Conservation (phyloP, 1,284 basidiomycete genomes). For the Cystobasidium slooffiae region DNA sequence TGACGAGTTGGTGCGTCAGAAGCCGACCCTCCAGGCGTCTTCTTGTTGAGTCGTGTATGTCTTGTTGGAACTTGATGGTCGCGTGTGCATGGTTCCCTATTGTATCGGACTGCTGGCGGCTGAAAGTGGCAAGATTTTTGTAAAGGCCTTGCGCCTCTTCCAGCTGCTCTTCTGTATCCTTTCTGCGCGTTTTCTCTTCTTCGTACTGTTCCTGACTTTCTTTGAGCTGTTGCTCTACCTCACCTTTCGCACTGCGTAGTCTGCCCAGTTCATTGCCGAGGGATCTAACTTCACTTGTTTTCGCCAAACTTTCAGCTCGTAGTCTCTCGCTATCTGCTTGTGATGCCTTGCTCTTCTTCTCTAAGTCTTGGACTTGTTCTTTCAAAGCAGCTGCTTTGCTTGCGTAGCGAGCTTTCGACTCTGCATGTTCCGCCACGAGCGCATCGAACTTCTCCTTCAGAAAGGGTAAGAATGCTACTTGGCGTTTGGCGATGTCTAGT, state of each 20-base stretch:
- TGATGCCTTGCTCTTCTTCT: neutral
- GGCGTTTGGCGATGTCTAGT: constrained; percentile 14
- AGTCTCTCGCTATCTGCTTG: constrained; percentile 15
- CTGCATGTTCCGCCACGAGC: constrained; percentile 32
- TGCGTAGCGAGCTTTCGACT: constrained; percentile 18
- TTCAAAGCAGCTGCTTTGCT: neutral
- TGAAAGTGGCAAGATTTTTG: constrained; percentile 4
- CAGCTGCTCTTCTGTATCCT: neutral
- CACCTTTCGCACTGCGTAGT: constrained; percentile 17
- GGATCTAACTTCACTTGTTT: constrained; percentile 27
- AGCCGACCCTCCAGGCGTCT: neutral
- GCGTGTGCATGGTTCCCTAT: neutral
- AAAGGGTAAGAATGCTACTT: constrained; percentile 31
- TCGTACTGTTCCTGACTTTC: constrained; percentile 4
- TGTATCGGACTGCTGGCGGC: neutral
- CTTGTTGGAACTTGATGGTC: neutral
- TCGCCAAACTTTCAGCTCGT: constrained; percentile 25
- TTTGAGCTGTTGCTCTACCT: constrained; percentile 31
- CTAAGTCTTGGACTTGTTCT: constrained; percentile 1
- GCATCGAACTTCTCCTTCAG: constrained; percentile 32
- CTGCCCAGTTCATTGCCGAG: constrained; percentile 26
- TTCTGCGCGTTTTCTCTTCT: neutral
- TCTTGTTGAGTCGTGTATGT: neutral
- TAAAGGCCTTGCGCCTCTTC: neutral
- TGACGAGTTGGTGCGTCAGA: neutral